Evolutionary conservation across 2,329 filamentous ascomycete genomes (phyloP).

Genomic region (Aspergillus spinulosporus): DNA sequence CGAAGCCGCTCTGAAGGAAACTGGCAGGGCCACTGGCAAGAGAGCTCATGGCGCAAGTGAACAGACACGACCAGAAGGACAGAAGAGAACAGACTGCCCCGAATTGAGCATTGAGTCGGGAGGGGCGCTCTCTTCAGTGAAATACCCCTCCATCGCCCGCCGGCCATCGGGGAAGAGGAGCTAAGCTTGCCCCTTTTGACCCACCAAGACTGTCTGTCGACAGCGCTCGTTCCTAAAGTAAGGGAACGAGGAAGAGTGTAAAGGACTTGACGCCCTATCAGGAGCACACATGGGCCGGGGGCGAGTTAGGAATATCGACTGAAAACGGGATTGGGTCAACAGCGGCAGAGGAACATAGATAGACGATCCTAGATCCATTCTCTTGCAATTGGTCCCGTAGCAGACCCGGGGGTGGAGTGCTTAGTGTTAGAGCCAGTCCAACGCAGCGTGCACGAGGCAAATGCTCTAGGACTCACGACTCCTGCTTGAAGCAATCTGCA

Average conservation of each 20-base stretch:
- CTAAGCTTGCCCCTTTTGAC: constrained; percentile 15
- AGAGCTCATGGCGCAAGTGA: constrained; percentile 16
- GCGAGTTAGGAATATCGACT: constrained; percentile 7
- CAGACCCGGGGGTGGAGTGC: neutral
- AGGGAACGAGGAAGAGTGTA: constrained; percentile 4
- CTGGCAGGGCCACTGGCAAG: constrained; percentile 16
- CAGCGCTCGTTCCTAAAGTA: constrained; percentile 15
- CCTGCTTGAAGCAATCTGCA: constrained; percentile 1
- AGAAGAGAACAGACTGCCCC: constrained; percentile 8
- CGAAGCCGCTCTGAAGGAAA: constrained; percentile 23
- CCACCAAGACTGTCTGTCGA: constrained; percentile 22
- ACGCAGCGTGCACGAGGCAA: constrained; percentile 2
- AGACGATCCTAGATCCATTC: constrained; percentile 11
- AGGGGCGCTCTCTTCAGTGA: constrained; percentile 24
- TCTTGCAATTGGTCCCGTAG: constrained; percentile 11
- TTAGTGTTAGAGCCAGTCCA: constrained; percentile 8
- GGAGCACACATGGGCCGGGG: constrained; percentile 34
- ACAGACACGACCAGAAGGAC: constrained; percentile 4
- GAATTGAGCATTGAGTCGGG: constrained; percentile 12
- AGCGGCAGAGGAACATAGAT: constrained; percentile 11
- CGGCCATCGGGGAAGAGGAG: constrained; percentile 9
- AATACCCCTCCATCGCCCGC: constrained; percentile 15
- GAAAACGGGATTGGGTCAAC: constrained; percentile 12
- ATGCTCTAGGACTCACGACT: neutral
- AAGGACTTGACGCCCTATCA: constrained; percentile 33